Percentiles rank a stretch among this genome's conserved stretches.
These are phyloP conservation scores for Pseudonectria buxi DNA, from an alignment of 2,329 filamentous ascomycete genomes.

Conservation along the genomic window DNA sequence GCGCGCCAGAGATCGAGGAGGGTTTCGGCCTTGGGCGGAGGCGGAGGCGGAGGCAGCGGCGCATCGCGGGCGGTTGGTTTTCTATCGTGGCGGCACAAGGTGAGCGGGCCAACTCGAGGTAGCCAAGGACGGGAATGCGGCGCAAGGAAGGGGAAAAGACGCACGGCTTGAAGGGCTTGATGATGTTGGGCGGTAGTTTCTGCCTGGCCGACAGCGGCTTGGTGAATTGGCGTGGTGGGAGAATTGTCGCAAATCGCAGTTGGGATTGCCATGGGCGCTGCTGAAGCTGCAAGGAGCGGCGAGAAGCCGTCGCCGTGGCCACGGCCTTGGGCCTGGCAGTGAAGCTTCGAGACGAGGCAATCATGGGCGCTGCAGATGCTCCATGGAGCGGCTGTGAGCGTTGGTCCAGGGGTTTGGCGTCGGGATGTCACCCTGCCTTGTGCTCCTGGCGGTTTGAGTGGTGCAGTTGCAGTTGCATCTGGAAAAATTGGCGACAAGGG, in stretches of 20 bases:
- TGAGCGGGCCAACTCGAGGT: too few species aligned
- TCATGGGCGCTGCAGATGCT: constrained; percentile 24
- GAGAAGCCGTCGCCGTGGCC: constrained; percentile 9
- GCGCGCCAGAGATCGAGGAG: constrained; percentile 30
- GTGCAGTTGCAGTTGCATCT: too few species aligned
- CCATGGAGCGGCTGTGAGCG: constrained; percentile 8
- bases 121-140: too few species aligned
- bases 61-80: too few species aligned
- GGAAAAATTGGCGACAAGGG: too few species aligned
- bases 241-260: constrained; percentile 26
- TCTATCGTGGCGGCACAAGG: too few species aligned
- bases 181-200: constrained; percentile 17
- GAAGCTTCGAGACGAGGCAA: constrained; percentile 21
- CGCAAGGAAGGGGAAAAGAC: background rate
- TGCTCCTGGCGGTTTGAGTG: too few species aligned
- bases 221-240: constrained; percentile 14
- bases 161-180: constrained; percentile 27
- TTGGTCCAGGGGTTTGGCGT: too few species aligned
- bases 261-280: too few species aligned
- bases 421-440: too few species aligned
- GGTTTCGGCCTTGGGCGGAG: constrained; percentile 23
- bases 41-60: constrained; percentile 6
- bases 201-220: constrained; percentile 8
- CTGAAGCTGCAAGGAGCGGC: background rate
- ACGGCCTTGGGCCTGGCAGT: constrained; percentile 3